Conservation (phyloP, 176 grass and related monocot genomes). For the Paspalum notatum region DNA sequence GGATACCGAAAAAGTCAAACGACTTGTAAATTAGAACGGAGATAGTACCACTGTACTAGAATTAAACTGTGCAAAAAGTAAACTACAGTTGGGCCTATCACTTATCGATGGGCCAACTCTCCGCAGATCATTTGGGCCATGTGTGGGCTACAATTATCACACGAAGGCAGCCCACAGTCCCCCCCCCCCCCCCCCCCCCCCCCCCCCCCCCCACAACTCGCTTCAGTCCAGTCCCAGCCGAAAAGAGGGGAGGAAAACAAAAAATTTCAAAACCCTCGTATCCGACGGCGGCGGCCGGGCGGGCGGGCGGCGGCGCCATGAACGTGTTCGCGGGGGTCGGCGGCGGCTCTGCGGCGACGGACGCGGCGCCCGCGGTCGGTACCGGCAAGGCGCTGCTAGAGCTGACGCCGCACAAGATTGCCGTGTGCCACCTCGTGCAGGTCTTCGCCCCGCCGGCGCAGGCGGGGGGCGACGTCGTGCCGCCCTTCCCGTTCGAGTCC, state of each 20-base stretch:
- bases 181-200: too few species aligned
- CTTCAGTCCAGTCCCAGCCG: neutral
- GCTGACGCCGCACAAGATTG: slow-evolving; percentile 87
- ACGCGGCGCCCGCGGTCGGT: slow-evolving; percentile 2
- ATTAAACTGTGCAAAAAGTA: too few species aligned
- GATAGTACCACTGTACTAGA: too few species aligned
- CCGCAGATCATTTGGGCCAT: too few species aligned
- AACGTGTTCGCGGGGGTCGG: slow-evolving; percentile 50
- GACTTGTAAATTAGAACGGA: too few species aligned
- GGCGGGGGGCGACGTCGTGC: slow-evolving; percentile 20
- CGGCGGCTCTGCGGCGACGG: slow-evolving; percentile 6
- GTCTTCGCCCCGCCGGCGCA: slow-evolving; percentile 73
- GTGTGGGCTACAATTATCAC: too few species aligned
- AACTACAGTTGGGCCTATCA: too few species aligned
- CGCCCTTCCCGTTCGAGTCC: slow-evolving; percentile 71
- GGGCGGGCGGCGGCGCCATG: slow-evolving; percentile 42
- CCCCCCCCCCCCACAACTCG: neutral
- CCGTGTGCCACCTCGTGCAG: slow-evolving; percentile 82
- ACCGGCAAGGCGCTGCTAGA: slow-evolving; percentile 46
- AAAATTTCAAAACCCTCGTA: slow-evolving; percentile 37
- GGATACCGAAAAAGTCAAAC: too few species aligned
- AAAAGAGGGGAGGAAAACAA: neutral
- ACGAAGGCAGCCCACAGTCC: too few species aligned
- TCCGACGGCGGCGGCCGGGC: neutral
- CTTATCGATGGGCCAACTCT: too few species aligned